Evolutionary conservation across 345 rosid genomes (phyloP), one percentile per base, ranked within the genome.

Genomic region (Gossypium arboreum): DNA sequence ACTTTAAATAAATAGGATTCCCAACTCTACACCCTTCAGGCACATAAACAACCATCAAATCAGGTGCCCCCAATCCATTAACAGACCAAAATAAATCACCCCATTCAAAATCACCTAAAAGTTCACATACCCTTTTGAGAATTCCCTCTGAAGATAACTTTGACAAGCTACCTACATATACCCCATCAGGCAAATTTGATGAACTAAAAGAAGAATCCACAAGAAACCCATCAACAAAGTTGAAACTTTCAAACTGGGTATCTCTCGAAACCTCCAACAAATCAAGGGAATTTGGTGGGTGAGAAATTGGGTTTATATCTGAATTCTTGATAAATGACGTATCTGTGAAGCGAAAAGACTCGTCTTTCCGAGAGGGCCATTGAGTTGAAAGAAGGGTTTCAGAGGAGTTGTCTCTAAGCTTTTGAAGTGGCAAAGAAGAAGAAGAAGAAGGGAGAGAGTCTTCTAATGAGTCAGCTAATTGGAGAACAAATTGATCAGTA

Each of bases 21-120:
- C 83, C 91, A 0, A 90, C 90, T 72, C 81, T 88, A 79, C 94
- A 92, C 39, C 97, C 97, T 0, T 75, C 81, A 0, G 98, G 97
- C 77, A 95, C 97, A 48, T 95, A 93, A 80, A 95, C 65, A 50
- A 95, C 89, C 24, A 84, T 86, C 83, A 89, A 82, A 89, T 91
- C 98, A 11, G 94, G 96, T 3, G 98, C 93, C 9, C 99, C 97
- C 63, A 93, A 71, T 13, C 98, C 97, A 77, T 94, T 95, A 73
- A 95, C 79, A 9, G 94, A 92, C 98, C 94, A 93, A 56, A 91
- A 95, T 79, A 95, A 63, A 82, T 95, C 97, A 70, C 97, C 98
- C 68, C 83, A 85, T 25, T 88, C 86, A 54, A 86, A 95, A 82
- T 87, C 85, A 16, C 88, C 80, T 8, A 83, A 51, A 48, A 84